Evolutionary conservation across 2,329 filamentous ascomycete species (phyloP), one percentile per base, ranked within the genome.

Genomic region (Alternaria incomplexa): DNA sequence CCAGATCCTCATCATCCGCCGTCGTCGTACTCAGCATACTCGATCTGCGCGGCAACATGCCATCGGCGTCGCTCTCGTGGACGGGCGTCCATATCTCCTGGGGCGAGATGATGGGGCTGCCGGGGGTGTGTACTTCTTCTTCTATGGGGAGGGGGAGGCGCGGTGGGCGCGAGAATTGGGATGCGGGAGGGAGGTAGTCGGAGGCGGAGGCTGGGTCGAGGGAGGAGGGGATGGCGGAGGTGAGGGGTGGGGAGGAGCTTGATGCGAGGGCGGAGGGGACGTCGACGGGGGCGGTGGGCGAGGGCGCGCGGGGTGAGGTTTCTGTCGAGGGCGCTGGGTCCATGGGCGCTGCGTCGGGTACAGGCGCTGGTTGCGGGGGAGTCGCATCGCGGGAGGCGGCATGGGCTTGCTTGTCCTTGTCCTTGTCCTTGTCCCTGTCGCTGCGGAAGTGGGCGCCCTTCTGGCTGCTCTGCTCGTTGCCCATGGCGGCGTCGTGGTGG

Each of bases 61-160:
- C 84, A 65, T 85, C 83, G 48, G 84, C 73, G 28, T 83, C 83
- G 65, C 68, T 70, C 43, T 78, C 73, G 57, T 82, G 80, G 17
- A 83, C 71, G 13, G 80, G 76, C 86, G 87, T 64, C 80, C 80
- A 64, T 83, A 85, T 61, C 77, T 93, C 90, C 26, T 89, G 85
- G 1, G 93, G 87, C 7, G 91, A 89, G 65, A 95, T 88, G 67
- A 97, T 95, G 57, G 95, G 95, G 47, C 94, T 97, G 25, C 94
- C 94, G 2, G 95, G 95, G 1, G 91, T 93, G 72, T 96, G 90
- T 13, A 92, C 87, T 78, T 97, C 93, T 83, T 97, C 93, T 73
- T 96, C 93, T 73, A 98, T 97, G 58, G 95, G 94, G 62, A 98
- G 87, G 62, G 95, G 95, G 73, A 98, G 85, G 64, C 95, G 91